Conservation (phyloP, 371 early-diverging fungal species). For the Mortierella sp. region DNA sequence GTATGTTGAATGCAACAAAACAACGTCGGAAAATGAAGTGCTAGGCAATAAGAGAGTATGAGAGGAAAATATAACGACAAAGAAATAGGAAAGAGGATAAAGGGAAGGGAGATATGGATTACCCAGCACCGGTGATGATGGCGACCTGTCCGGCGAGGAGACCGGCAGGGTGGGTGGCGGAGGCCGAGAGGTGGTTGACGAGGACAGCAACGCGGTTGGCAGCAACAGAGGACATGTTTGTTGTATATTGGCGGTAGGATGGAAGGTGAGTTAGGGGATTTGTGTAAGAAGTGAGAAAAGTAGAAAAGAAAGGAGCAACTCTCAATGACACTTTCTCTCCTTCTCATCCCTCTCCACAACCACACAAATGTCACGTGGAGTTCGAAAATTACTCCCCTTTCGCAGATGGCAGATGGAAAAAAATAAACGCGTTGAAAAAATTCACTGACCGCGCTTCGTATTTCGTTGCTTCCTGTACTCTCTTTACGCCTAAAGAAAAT, state of each 20-base stretch:
- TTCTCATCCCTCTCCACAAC: no score
- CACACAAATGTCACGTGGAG: background rate
- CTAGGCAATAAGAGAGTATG: background rate
- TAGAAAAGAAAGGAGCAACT: background rate
- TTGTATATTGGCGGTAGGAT: background rate
- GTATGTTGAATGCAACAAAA: background rate
- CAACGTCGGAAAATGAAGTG: background rate
- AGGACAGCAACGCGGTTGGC: conserved; percentile 51
- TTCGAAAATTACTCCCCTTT: no score
- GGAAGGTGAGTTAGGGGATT: background rate
- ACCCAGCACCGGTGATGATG: conserved; percentile 87
- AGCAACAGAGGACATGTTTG: conserved; percentile 46
- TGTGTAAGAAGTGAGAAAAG: background rate
- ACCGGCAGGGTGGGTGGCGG: conserved; percentile 64
- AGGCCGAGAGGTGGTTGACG: conserved; percentile 57
- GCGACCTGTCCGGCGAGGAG: conserved; percentile 84
- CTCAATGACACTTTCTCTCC: background rate
- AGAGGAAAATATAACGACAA: no score
- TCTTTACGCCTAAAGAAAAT: no score
- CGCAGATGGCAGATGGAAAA: no score
- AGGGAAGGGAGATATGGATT: conserved; percentile 10
- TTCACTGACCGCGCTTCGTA: no score
- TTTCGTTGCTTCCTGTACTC: no score
- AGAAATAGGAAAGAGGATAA: no score
- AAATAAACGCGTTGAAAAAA: no score